Base-by-base conservation (phyloP, 1,139 yeast genomes). In the Meyerozyma athensensis region DNA sequence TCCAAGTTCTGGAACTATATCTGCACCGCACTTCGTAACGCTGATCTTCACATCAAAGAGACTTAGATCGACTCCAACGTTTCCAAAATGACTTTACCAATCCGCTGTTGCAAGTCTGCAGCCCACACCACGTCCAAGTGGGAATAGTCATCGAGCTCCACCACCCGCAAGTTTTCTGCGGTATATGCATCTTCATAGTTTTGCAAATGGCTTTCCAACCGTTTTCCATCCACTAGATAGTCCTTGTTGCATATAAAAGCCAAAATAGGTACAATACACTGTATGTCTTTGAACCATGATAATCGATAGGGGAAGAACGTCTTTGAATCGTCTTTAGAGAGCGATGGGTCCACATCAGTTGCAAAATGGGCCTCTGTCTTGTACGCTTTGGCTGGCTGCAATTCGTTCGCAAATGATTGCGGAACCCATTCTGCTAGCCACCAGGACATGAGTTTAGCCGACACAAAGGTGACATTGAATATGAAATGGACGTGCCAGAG, bases 381-480 rank as follows among this genome's bases (percentile, higher is more conserved):
- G 43, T 67, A 70, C 1, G 65, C 63, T 22, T 53, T 44, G 33
- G 52, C 50, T 1, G 68, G 63, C 33, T 59, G 65, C 35, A 69
- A 54, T 47, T 65, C 65, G 45, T 63, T 66, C 21, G 66, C 52
- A 43, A 70, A 70, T 1, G 74, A 72, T 34, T 65, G 70, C 22
- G 52, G 59, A 16, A 64, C 58, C 51, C 61, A 62, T 32, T 77
- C 72, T 41, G 75, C 72, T 33, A 65, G 65, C 97, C 97, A 92
- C 96, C 97, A 92, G 37, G 75, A 72, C 95, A 92, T 87, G 44
- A 86, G 68, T 48, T 80, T 79, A 3, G 87, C 71, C 19, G 94
- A 82, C 8, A 87, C 84, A 54, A 77, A 84, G 4, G 85, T 84
- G 0, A 96, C 96, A n/a, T 94, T 84, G 57, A 86, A 89, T 9